Evolutionary conservation across 257 asterid genomes (phyloP).

Genomic region (Solanum chiquidenum): DNA sequence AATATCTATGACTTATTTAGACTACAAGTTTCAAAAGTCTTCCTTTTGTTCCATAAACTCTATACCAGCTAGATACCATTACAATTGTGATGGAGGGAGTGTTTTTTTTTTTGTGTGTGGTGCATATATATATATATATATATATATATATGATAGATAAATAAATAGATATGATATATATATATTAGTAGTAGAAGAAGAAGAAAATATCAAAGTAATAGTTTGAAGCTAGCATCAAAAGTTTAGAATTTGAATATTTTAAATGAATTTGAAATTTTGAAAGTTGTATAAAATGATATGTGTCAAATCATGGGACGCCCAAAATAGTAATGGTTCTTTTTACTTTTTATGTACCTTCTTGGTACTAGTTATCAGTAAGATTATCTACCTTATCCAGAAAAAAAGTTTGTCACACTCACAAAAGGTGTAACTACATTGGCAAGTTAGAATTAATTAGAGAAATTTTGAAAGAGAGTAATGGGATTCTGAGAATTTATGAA

Average conservation of each 20-base stretch:
- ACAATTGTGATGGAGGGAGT: not conserved
- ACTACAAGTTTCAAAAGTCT: not conserved
- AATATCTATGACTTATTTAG: not conserved
- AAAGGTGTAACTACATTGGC: not conserved
- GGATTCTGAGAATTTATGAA: not conserved
- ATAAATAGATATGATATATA: not conserved
- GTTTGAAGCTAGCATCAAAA: not conserved
- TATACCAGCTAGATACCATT: not conserved
- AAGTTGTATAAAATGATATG: not conserved
- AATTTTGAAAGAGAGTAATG: not conserved
- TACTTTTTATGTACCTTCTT: not conserved
- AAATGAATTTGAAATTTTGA: not conserved
- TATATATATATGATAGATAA: not conserved
- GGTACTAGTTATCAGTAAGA: not conserved
- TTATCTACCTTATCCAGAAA: not conserved
- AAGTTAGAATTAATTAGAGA: not conserved
- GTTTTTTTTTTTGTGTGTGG: too few relatives aligned
- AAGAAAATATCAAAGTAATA: not conserved
- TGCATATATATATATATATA: not conserved
- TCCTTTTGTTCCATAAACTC: not conserved
- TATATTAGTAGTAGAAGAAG: not conserved
- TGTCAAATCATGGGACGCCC: not conserved
- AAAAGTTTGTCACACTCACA: not conserved
- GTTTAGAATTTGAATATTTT: not conserved
- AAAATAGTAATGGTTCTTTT: not conserved